These are phyloP conservation scores for Termitomyces sp. DNA, from an alignment of 768 basidiomycete species.

Conservation along the genomic window DNA sequence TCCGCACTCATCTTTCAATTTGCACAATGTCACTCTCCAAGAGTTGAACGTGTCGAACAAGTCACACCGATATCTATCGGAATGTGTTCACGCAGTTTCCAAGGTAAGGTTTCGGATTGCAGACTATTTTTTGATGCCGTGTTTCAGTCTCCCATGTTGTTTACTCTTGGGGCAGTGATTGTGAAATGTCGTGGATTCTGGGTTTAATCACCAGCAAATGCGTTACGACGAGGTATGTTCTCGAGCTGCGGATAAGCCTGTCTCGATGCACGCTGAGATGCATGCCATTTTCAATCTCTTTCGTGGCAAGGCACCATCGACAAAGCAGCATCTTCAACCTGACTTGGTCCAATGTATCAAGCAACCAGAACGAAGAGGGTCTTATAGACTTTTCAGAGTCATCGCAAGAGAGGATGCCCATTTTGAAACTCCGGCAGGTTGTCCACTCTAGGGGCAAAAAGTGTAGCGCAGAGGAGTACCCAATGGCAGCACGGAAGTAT, in stretches of 20 bases:
- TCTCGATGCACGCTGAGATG: constrained; percentile 56
- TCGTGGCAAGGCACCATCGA: constrained; percentile 43
- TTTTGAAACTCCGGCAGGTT: not conserved
- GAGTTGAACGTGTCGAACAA: not conserved
- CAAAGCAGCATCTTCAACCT: constrained; percentile 48
- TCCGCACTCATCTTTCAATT: not conserved
- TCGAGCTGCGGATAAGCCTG: constrained; percentile 27
- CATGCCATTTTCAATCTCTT: constrained; percentile 49
- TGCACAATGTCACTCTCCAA: not conserved
- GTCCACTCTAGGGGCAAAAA: not conserved
- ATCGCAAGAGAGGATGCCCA: not conserved
- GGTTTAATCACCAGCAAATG: constrained; percentile 49
- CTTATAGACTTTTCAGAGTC: not conserved
- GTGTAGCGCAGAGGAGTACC: not conserved
- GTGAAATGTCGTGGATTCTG: constrained; percentile 53
- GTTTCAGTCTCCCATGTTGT: constrained; percentile 7
- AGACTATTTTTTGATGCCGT: not conserved
- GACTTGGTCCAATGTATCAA: constrained; percentile 1
- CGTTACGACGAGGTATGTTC: constrained; percentile 45
- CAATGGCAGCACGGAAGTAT: not conserved
- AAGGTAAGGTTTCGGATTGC: not conserved
- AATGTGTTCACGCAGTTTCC: not conserved
- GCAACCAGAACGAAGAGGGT: constrained; percentile 2
- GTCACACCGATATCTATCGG: constrained; percentile 1
- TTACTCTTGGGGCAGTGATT: constrained; percentile 7